phyloP scores from a whole-genome alignment of 139 green algal genomes.

The Pleodorina starrii region DNA sequence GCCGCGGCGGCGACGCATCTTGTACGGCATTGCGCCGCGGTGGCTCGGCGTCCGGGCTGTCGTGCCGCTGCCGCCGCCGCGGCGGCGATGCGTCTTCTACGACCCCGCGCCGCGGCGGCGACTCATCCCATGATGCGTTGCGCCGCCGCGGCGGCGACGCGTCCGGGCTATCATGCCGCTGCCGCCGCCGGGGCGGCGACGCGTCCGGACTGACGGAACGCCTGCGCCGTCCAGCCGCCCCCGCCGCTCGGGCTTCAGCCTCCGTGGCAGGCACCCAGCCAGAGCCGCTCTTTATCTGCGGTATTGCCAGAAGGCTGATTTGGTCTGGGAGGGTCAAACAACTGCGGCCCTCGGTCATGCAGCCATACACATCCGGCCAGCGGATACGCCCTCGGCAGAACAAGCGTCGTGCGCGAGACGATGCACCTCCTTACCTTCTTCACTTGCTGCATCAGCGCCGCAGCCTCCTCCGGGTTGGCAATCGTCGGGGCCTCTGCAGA shows the following conservation, averaged over 20 bases:
- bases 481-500: slow-evolving; percentile 72
- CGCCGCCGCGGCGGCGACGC: slow-evolving; percentile 52
- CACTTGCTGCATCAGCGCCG: slow-evolving; percentile 56
- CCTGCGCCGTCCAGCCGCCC: background rate
- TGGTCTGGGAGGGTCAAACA: too few species aligned
- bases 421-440: slow-evolving; percentile 70
- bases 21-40: slow-evolving; percentile 41
- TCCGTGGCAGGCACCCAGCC: background rate
- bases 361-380: too few species aligned
- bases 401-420: too few species aligned
- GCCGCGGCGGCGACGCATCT: slow-evolving; percentile 43
- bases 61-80: slow-evolving; percentile 38
- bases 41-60: slow-evolving; percentile 49
- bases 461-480: slow-evolving; percentile 80
- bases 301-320: too few species aligned
- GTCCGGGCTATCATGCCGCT: slow-evolving; percentile 58
- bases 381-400: too few species aligned
- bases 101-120: slow-evolving; percentile 46
- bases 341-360: too few species aligned
- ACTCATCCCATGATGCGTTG: slow-evolving; percentile 49
- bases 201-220: slow-evolving; percentile 57
- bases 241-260: background rate
- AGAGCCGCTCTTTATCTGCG: slow-evolving; percentile 63
- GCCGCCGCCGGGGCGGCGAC: slow-evolving; percentile 51
- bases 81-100: slow-evolving; percentile 42